Evolutionary conservation across 1,139 yeast species (phyloP), one percentile per base, ranked within the genome.

Genomic region (Kodamaea fungicola): DNA sequence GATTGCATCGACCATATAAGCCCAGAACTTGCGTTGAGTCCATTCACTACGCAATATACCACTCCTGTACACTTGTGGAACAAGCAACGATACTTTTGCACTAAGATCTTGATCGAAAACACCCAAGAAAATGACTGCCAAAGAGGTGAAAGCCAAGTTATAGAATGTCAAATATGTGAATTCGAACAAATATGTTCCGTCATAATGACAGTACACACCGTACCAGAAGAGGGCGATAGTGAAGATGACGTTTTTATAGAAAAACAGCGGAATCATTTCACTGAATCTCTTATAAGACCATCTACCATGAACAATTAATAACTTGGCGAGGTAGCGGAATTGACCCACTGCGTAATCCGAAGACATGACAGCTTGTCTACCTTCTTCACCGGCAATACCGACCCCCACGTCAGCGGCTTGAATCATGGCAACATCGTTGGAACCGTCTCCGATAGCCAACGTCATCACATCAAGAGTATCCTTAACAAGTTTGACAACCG

Each of bases 361-460:
- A 7, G 95, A 84, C 98, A 92, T 92, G 8, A 83, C 97, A 9
- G 98, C 98, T 60, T 90, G 97, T 34, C 97, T 74, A 49, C 98
- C 98, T 70, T 92, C 98, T 64, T 88, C 95, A 59, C 98, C 98
- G 33, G 96, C 95, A 52, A 92, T 92, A 62, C 98, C 98, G 34
- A 92, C 94, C 50, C 98, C 98, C 25, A 92, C 94, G 63, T 92
- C 94, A 1, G 98, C 98, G 28, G 95, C 89, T 59, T 92, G 97
- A 50, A 92, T 92, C 98, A 92, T 92, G 5, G 97, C 95, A 44
- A 92, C 98, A 64, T 92, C 98, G 57, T 92, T 92, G 29, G 97
- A 95, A 42, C 98, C 98, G 61, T 92, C 98, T 46, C 98, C 98
- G 59, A 92, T 86, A 1, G 97, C 95, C 46, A 92, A 69, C 1